Evolutionary conservation across 2,329 filamentous ascomycete genomes (phyloP).

Genomic region (Cytospora chrysosperma): DNA sequence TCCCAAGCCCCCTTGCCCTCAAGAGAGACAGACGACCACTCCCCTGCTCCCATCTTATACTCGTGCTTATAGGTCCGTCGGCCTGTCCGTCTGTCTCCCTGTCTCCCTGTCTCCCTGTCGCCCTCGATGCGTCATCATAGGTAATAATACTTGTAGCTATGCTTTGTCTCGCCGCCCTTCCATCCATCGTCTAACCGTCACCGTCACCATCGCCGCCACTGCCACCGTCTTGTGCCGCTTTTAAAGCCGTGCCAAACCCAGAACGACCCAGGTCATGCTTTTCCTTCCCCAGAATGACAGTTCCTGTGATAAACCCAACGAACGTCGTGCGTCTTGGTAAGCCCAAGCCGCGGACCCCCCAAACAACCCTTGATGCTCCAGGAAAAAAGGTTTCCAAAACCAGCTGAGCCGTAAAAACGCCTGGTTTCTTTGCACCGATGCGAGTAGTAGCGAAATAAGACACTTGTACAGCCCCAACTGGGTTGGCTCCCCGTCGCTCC

Average conservation of each 20-base stretch:
- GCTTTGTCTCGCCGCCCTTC: background rate
- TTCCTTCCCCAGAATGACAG: constrained; percentile 13
- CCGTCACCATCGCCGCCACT: background rate
- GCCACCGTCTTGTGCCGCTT: background rate
- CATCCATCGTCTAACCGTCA: background rate
- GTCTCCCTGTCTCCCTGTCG: background rate
- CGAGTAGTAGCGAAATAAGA: constrained; percentile 1
- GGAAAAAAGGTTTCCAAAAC: background rate
- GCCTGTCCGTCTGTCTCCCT: background rate
- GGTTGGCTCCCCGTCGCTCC: background rate
- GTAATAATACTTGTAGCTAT: constrained; percentile 17
- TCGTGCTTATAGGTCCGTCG: constrained; percentile 5
- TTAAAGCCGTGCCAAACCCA: constrained; percentile 9
- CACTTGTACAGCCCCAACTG: background rate
- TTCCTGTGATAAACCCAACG: constrained; percentile 5
- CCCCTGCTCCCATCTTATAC: background rate
- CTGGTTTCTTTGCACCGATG: constrained; percentile 12
- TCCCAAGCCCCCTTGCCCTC: background rate
- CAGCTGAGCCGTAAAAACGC: constrained; percentile 14
- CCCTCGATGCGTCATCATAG: constrained; percentile 13
- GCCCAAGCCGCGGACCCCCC: background rate
- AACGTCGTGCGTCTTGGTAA: background rate
- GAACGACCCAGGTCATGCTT: constrained; percentile 11
- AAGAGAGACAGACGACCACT: background rate
- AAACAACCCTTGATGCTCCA: constrained; percentile 4